Percentiles rank a stretch among this genome's conserved stretches.
Conservation (phyloP, 2,329 filamentous ascomycete genomes). For the Macroventuria anomochaeta region DNA sequence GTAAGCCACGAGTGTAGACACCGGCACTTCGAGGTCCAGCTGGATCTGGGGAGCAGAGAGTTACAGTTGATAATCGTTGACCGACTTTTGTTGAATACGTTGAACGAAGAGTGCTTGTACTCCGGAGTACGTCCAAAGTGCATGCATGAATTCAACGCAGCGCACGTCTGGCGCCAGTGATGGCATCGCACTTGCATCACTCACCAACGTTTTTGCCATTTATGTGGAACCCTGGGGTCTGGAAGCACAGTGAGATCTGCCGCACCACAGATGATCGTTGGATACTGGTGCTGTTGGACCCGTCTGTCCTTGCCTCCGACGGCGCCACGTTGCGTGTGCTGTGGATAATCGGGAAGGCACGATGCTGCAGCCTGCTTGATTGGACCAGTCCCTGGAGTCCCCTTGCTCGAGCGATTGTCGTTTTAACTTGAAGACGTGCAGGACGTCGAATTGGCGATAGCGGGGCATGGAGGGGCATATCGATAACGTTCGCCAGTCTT, state of each 20-base stretch:
- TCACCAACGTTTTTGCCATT: slow-evolving; percentile 6
- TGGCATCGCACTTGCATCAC: slow-evolving; percentile 13
- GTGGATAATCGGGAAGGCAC: slow-evolving; percentile 6
- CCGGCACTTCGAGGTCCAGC: neutral
- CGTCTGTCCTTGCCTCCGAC: slow-evolving; percentile 15
- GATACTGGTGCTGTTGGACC: slow-evolving; percentile 2
- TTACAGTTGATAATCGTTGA: neutral
- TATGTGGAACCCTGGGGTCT: slow-evolving; percentile 16
- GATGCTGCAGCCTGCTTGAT: slow-evolving; percentile 12
- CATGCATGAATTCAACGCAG: slow-evolving; percentile 10
- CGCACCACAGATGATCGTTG: slow-evolving; percentile 10
- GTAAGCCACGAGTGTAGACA: neutral
- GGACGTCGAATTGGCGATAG: slow-evolving; percentile 2
- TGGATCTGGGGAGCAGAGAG: neutral
- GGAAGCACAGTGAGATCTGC: slow-evolving; percentile 15
- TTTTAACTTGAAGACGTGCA: slow-evolving; percentile 14
- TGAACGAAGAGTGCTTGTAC: slow-evolving; percentile 7
- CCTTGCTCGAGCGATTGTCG: slow-evolving; percentile 15
- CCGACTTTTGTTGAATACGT: slow-evolving; percentile 3
- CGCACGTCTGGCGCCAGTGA: slow-evolving; percentile 3
- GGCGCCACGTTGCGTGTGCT: slow-evolving; percentile 20
- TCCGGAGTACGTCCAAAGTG: slow-evolving; percentile 4
- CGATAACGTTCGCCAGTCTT: slow-evolving; percentile 10
- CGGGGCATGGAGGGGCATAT: slow-evolving; percentile 19
- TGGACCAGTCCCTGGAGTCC: slow-evolving; percentile 1